Evolutionary conservation across 257 asterid species (phyloP).

Genomic region (Hygrophila difformis): DNA sequence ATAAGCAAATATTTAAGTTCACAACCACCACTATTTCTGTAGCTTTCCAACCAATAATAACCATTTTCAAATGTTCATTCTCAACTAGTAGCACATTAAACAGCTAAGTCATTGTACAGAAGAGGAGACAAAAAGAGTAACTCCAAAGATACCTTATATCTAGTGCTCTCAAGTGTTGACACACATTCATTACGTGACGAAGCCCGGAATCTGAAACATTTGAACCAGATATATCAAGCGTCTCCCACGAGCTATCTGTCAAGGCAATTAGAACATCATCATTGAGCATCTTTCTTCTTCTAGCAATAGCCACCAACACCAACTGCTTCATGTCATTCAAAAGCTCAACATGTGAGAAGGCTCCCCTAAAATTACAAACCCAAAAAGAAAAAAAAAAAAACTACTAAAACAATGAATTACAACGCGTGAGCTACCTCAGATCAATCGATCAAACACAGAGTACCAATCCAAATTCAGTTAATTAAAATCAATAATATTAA

Average conservation of each 20-base stretch:
- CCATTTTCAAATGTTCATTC: neutral
- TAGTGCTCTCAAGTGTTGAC: slow-evolving; percentile 54
- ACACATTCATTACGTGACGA: slow-evolving; percentile 35
- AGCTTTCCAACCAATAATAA: neutral
- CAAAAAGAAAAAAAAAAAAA: neutral
- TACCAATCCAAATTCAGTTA: too few species aligned
- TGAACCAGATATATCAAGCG: slow-evolving; percentile 71
- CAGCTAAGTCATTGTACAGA: neutral
- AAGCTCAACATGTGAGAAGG: neutral
- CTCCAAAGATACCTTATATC: slow-evolving; percentile 59
- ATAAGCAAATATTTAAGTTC: too few species aligned
- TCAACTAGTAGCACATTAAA: neutral
- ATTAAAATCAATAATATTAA: too few species aligned
- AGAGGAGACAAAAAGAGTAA: slow-evolving; percentile 8
- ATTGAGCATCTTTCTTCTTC: slow-evolving; percentile 67
- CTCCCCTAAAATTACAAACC: neutral
- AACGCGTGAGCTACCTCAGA: too few species aligned
- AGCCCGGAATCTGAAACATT: slow-evolving; percentile 75
- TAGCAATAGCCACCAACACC: slow-evolving; percentile 78
- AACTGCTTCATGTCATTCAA: slow-evolving; percentile 30
- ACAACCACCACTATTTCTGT: too few species aligned
- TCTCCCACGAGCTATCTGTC: slow-evolving; percentile 77
- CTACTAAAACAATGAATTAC: too few species aligned
- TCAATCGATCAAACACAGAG: too few species aligned
- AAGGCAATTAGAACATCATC: slow-evolving; percentile 59